These are phyloP conservation scores for Edaphochlamys debaryana DNA, from an alignment of 139 green algal species.

Conservation along the genomic window DNA sequence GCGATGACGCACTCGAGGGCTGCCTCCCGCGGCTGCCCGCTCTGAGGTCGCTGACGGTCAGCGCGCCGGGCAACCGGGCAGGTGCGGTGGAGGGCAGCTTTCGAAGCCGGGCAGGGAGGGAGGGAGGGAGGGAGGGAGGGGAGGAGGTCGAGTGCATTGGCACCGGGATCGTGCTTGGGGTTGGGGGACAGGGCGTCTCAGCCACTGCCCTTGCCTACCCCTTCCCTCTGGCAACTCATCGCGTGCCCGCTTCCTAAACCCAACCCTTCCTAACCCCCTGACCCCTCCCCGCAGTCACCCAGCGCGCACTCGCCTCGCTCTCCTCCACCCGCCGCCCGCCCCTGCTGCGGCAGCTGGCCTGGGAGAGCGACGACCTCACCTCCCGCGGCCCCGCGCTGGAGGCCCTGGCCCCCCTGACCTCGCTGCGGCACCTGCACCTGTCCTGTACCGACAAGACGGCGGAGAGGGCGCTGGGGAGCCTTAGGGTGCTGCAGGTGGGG, in stretches of 20 bases:
- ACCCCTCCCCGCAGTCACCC: conserved; percentile 15
- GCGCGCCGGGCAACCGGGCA: conserved; percentile 12
- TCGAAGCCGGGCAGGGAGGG: no score
- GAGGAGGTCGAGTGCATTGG: no score
- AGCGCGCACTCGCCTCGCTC: conserved; percentile 2
- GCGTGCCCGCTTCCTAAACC: no score
- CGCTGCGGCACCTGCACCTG: conserved; percentile 23
- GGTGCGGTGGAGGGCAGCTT: neutral
- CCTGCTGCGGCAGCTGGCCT: conserved; percentile 7
- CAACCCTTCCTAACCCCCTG: no score
- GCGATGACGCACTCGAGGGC: conserved; percentile 3
- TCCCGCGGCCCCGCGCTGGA: conserved; percentile 1
- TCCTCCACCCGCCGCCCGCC: neutral
- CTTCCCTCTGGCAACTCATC: no score
- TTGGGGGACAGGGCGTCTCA: no score
- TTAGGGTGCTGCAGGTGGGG: conserved; percentile 15
- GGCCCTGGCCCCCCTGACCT: conserved; percentile 11
- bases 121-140: no score
- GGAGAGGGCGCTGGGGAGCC: conserved; percentile 31
- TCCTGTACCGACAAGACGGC: conserved; percentile 34
- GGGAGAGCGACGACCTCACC: conserved; percentile 31
- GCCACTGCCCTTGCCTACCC: no score
- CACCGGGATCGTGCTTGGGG: no score
- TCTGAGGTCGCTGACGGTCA: conserved; percentile 6
- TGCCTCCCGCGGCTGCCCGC: neutral